Evolutionary conservation across 495 filamentous ascomycete species (phyloP).

Genomic region (Cairneyella variabilis): DNA sequence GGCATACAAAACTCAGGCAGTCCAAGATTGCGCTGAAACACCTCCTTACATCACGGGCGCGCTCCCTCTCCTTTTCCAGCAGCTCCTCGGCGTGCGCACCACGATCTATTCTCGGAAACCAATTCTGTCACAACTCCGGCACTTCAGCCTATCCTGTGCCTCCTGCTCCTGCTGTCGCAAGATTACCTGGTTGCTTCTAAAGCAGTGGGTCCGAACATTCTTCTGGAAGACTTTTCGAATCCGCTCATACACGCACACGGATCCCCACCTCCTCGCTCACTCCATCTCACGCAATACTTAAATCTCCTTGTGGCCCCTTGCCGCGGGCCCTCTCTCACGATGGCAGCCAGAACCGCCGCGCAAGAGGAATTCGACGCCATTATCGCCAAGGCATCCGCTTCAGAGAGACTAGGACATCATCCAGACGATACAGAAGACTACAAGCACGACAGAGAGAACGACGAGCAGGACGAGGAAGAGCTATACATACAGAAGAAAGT

Average conservation of each 20-base stretch:
- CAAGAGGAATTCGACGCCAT: constrained; percentile 84
- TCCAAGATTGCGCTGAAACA: constrained; percentile 1
- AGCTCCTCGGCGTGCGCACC: too few species aligned
- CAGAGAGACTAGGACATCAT: constrained; percentile 33
- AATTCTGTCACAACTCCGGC: too few species aligned
- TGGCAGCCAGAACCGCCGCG: constrained; percentile 46
- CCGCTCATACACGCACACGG: background rate
- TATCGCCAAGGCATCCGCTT: constrained; percentile 45
- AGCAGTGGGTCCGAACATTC: too few species aligned
- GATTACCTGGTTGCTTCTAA: too few species aligned
- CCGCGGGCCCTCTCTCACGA: constrained; percentile 28
- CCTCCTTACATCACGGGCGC: constrained; percentile 8
- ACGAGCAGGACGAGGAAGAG: constrained; percentile 54
- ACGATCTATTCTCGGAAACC: too few species aligned
- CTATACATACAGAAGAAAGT: constrained; percentile 53
- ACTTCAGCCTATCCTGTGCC: too few species aligned
- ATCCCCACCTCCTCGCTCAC: constrained; percentile 20
- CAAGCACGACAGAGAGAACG: constrained; percentile 36
- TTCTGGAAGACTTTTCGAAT: too few species aligned
- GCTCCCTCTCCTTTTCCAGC: too few species aligned
- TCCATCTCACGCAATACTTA: background rate
- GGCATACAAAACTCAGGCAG: background rate
- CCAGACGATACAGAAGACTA: constrained; percentile 53
- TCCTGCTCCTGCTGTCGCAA: too few species aligned
- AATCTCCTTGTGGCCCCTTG: constrained; percentile 29